A percentile compares a stretch with the other conserved stretches of the same genome.
Conservation (phyloP, 495 filamentous ascomycete species). For the Aspergillus affinis region DNA sequence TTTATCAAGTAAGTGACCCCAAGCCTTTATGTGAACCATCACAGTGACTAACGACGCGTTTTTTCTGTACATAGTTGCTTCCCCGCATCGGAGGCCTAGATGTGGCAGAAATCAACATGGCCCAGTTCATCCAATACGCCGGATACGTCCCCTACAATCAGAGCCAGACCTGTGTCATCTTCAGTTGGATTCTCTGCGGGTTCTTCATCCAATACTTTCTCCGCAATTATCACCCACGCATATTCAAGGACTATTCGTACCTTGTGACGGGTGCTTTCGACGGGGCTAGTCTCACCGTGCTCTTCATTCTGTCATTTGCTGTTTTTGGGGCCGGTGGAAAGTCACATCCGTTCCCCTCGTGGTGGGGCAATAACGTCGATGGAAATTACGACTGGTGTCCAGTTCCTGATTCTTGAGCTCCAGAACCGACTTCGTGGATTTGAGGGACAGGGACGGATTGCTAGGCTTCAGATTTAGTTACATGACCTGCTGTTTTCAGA, state of each 20-base stretch:
- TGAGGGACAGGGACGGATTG: no score
- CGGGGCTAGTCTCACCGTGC: slow-evolving; percentile 48
- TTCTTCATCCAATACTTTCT: slow-evolving; percentile 55
- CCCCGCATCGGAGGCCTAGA: slow-evolving; percentile 31
- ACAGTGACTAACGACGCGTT: not conserved
- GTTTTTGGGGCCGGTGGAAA: slow-evolving; percentile 51
- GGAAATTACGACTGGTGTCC: not conserved
- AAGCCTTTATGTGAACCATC: not conserved
- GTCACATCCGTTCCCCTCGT: not conserved
- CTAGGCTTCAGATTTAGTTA: no score
- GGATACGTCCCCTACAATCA: slow-evolving; percentile 47
- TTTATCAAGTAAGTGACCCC: slow-evolving; percentile 33
- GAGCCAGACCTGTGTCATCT: slow-evolving; percentile 40
- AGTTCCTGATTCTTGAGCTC: not conserved
- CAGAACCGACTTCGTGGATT: no score
- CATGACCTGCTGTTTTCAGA: no score
- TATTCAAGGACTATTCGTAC: slow-evolving; percentile 60
- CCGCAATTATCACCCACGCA: slow-evolving; percentile 44
- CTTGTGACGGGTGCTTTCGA: slow-evolving; percentile 56
- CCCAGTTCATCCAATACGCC: slow-evolving; percentile 44
- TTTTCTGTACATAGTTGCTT: slow-evolving; percentile 21
- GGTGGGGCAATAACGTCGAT: not conserved
- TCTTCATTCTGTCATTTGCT: slow-evolving; percentile 60
- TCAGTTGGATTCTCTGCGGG: slow-evolving; percentile 38
- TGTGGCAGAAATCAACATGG: slow-evolving; percentile 38